These are phyloP conservation scores for Hypoxylon sp. DNA, from an alignment of 2,329 filamentous ascomycete genomes.

Conservation along the genomic window DNA sequence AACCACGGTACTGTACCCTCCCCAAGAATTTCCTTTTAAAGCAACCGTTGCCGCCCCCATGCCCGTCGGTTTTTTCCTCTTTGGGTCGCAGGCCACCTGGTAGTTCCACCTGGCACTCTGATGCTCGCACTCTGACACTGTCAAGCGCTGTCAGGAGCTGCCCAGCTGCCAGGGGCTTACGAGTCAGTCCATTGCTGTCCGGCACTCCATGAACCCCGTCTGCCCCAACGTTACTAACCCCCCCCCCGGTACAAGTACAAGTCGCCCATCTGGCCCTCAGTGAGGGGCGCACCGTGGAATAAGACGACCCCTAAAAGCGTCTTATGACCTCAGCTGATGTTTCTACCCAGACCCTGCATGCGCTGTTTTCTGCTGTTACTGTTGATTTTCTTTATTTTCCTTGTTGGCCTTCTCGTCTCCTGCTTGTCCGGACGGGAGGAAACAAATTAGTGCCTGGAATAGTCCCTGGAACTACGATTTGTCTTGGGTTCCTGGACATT, in stretches of 20 bases:
- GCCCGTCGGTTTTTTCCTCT: conserved; percentile 2
- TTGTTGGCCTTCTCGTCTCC: conserved; percentile 20
- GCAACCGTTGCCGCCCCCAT: conserved; percentile 26
- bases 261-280: background rate
- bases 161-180: conserved; percentile 9
- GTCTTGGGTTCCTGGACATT: conserved; percentile 20
- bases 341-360: conserved; percentile 40
- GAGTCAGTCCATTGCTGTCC: no score
- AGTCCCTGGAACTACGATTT: conserved; percentile 16
- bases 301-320: conserved; percentile 33
- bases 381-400: no score
- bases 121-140: no score
- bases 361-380: no score
- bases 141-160: background rate
- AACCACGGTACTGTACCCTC: conserved; percentile 29
- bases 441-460: conserved; percentile 6
- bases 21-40: conserved; percentile 28
- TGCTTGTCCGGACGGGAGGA: conserved; percentile 17
- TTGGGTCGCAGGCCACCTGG: conserved; percentile 3
- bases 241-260: background rate
- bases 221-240: no score
- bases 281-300: conserved; percentile 26
- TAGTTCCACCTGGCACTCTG: background rate
- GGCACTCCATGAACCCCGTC: no score
- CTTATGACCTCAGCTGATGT: conserved; percentile 39